These are phyloP conservation scores for Candida freyschussii DNA, from an alignment of 1,139 yeast genomes.

Conservation along the genomic window DNA sequence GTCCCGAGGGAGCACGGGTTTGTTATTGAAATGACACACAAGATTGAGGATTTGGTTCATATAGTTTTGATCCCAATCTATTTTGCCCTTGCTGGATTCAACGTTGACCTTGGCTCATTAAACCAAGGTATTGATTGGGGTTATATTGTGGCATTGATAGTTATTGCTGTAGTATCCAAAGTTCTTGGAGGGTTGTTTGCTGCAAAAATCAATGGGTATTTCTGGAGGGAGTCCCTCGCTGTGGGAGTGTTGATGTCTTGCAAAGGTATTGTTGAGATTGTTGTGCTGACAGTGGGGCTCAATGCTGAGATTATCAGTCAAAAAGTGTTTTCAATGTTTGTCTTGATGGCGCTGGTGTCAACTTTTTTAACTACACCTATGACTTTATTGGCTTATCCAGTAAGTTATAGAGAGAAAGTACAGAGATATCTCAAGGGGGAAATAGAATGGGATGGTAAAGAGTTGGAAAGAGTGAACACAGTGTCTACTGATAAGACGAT, in stretches of 20 bases:
- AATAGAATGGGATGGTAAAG: constrained; percentile 35
- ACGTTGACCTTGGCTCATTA: constrained; percentile 59
- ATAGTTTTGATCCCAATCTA: constrained; percentile 68
- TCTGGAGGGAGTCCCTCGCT: constrained; percentile 67
- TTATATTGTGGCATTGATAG: constrained; percentile 60
- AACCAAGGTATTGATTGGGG: constrained; percentile 72
- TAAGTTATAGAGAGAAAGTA: constrained; percentile 51
- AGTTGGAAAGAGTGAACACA: constrained; percentile 17
- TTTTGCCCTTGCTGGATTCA: constrained; percentile 74
- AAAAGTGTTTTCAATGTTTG: constrained; percentile 71
- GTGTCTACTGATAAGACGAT: constrained; percentile 12
- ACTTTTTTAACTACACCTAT: constrained; percentile 75
- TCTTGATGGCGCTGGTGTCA: constrained; percentile 72
- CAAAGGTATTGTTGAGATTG: constrained; percentile 81
- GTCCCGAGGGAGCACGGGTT: constrained; percentile 77
- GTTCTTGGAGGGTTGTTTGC: constrained; percentile 61
- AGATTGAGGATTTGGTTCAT: constrained; percentile 72
- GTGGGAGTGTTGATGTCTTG: constrained; percentile 86
- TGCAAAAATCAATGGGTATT: constrained; percentile 55
- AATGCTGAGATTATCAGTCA: constrained; percentile 61
- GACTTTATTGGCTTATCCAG: constrained; percentile 56
- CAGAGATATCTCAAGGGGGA: constrained; percentile 34
- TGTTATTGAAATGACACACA: constrained; percentile 62
- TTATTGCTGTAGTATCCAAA: constrained; percentile 63
- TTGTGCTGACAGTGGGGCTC: constrained; percentile 69